phyloP scores from a whole-genome alignment of 208 protist species.

The Trypanosoma lewisi region DNA sequence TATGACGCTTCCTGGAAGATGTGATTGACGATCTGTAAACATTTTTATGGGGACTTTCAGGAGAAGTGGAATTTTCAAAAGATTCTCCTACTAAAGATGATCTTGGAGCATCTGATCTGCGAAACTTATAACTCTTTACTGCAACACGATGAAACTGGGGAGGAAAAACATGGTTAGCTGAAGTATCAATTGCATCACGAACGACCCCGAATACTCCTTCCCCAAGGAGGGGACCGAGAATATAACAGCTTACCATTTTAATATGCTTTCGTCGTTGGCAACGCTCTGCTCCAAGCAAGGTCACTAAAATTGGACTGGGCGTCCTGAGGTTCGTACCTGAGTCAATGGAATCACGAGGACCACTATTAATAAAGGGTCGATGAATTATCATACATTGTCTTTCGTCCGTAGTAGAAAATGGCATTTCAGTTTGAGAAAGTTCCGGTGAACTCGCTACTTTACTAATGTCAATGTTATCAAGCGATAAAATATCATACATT shows the following conservation, averaged over 20 bases:
- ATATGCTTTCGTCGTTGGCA: slow-evolving; percentile 70
- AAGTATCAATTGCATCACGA: slow-evolving; percentile 74
- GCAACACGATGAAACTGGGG: slow-evolving; percentile 25
- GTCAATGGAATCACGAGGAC: neutral
- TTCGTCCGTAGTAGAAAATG: neutral
- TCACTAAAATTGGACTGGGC: slow-evolving; percentile 37
- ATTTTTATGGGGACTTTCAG: neutral
- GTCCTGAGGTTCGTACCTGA: neutral
- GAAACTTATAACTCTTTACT: slow-evolving; percentile 25
- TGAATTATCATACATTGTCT: neutral
- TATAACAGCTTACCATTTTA: slow-evolving; percentile 81
- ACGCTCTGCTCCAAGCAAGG: slow-evolving; percentile 38
- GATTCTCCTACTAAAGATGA: neutral
- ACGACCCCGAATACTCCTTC: slow-evolving; percentile 77
- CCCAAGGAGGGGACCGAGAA: slow-evolving; percentile 74
- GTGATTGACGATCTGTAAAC: neutral
- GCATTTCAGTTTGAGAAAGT: neutral
- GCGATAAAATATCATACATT: neutral
- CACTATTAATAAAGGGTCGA: neutral
- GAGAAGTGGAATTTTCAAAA: neutral
- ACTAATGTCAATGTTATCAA: neutral
- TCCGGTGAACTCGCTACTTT: neutral
- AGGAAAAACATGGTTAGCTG: slow-evolving; percentile 30
- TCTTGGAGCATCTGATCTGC: neutral
- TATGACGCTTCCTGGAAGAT: slow-evolving; percentile 15